These are phyloP conservation scores for Spathaspora sp. DNA, from an alignment of 805 yeast species.

Conservation along the genomic window DNA sequence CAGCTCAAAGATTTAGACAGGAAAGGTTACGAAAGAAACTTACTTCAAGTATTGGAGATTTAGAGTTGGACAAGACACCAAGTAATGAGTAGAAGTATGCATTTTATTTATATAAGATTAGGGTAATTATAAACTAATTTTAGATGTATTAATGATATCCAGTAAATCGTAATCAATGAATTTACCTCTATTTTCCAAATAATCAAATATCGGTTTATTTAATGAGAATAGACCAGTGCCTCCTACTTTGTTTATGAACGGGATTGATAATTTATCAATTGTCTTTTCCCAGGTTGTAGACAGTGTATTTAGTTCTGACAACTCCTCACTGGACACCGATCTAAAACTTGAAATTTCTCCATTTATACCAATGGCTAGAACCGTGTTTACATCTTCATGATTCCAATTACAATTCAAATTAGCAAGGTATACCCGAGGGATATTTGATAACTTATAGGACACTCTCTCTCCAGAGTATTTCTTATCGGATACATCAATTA, in stretches of 20 bases:
- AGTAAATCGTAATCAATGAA: conserved; percentile 34
- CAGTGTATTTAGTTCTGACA: conserved; percentile 12
- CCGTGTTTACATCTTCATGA: conserved; percentile 2
- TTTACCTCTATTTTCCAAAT: conserved; percentile 16
- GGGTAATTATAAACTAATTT: conserved; percentile 4
- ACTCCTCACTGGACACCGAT: conserved; percentile 12
- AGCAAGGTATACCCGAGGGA: conserved; percentile 30
- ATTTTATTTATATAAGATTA: not conserved
- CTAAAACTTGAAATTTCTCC: conserved; percentile 30
- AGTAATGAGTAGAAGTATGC: not conserved
- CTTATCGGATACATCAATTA: conserved; percentile 17
- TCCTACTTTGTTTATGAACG: conserved; percentile 32
- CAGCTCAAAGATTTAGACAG: conserved; percentile 43
- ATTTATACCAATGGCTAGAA: conserved; percentile 32
- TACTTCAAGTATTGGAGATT: conserved; percentile 1
- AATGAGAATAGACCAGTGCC: conserved; percentile 38
- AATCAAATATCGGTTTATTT: conserved; percentile 34
- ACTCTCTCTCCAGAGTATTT: conserved; percentile 3
- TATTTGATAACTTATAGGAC: conserved; percentile 19
- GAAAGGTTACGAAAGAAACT: conserved; percentile 28
- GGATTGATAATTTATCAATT: conserved; percentile 23
- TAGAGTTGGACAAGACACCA: not conserved
- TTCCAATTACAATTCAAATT: conserved; percentile 21
- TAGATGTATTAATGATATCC: conserved; percentile 12
- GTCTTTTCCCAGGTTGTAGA: conserved; percentile 7